These are phyloP conservation scores for Acorus calamus DNA, from an alignment of 106 monocot species.

Conservation along the genomic window DNA sequence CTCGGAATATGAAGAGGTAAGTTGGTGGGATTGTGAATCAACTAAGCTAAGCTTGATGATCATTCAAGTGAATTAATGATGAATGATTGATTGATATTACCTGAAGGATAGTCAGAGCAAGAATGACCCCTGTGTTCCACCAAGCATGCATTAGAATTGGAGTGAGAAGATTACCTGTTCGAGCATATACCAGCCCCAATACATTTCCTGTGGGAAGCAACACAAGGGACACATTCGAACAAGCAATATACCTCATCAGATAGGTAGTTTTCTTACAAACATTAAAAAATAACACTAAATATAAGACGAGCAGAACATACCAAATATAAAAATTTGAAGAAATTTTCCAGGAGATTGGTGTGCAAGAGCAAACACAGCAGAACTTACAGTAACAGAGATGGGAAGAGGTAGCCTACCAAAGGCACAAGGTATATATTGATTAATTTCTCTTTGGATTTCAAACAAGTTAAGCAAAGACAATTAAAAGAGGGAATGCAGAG, in stretches of 20 bases:
- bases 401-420: constrained; percentile 34
- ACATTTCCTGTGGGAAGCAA: constrained; percentile 14
- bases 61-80: no score
- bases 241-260: neutral
- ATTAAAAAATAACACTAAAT: neutral
- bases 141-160: constrained; percentile 38
- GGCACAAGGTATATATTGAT: neutral
- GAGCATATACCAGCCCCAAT: constrained; percentile 32
- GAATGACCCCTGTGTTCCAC: constrained; percentile 39
- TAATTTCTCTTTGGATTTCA: neutral
- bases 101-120: constrained; percentile 23
- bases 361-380: constrained; percentile 29
- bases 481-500: neutral
- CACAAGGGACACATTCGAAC: neutral
- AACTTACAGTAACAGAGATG: constrained; percentile 23
- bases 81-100: neutral
- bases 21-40: no score
- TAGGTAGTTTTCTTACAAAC: no score
- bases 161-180: constrained; percentile 37
- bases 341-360: constrained; percentile 46
- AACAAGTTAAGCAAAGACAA: neutral
- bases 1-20: no score
- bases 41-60: no score
- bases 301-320: constrained; percentile 3
- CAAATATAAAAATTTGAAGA: constrained; percentile 36